Evolutionary conservation across 148 eudicot species (phyloP).

Genomic region (Heliamphora exappendiculata): DNA sequence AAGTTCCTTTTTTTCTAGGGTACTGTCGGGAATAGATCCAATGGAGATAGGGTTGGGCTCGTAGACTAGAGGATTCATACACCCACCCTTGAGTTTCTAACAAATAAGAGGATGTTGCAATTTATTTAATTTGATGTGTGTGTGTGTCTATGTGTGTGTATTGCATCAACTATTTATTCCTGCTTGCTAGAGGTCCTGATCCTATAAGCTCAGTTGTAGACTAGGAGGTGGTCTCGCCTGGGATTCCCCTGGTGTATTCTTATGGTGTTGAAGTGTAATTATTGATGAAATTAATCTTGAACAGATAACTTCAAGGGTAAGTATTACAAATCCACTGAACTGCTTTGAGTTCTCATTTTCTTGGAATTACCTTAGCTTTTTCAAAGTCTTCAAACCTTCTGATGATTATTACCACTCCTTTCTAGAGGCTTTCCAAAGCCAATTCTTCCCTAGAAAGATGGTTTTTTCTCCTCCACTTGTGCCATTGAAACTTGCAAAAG

Average conservation of each 20-base stretch:
- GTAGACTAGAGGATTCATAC: too few species aligned
- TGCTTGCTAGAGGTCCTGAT: background rate
- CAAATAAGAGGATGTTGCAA: background rate
- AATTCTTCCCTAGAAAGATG: background rate
- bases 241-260: background rate
- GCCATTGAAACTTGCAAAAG: background rate
- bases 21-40: too few species aligned
- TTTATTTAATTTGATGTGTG: background rate
- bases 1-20: too few species aligned
- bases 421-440: background rate
- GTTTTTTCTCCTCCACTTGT: background rate
- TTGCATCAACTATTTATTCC: too few species aligned
- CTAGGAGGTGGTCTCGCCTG: background rate
- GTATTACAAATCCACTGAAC: background rate
- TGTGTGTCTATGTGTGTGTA: too few species aligned
- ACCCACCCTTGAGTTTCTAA: background rate
- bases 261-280: background rate
- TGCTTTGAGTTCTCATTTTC: background rate
- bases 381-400: background rate
- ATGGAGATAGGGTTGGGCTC: too few species aligned
- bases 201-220: background rate
- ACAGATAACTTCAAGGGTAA: background rate
- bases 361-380: background rate
- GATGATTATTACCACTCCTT: background rate
- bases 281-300: background rate